phyloP scores from a whole-genome alignment of 345 rosid species.

The Cardamine resedifolia region DNA sequence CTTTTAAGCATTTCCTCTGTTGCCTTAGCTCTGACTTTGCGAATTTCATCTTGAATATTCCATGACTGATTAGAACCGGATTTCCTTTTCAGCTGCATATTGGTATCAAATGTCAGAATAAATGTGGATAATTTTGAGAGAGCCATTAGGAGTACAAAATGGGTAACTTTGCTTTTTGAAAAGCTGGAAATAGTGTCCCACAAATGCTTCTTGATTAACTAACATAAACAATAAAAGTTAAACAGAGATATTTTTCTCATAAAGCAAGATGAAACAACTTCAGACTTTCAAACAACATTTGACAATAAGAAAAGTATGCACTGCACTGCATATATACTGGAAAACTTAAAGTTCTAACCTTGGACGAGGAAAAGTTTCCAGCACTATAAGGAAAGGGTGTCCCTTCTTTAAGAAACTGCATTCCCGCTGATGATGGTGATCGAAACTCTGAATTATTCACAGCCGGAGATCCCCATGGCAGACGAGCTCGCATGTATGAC shows the following conservation, averaged over 20 bases:
- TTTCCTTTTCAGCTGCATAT: constrained; percentile 57
- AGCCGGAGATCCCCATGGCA: constrained; percentile 75
- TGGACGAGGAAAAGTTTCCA: constrained; percentile 47
- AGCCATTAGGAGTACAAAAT: constrained; percentile 8
- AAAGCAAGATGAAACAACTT: not conserved
- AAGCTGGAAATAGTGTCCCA: constrained; percentile 7
- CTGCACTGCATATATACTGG: not conserved
- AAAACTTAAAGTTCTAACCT: constrained; percentile 43
- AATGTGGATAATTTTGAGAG: not conserved
- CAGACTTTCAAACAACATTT: constrained; percentile 17
- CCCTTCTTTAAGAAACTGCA: constrained; percentile 53
- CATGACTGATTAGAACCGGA: constrained; percentile 57
- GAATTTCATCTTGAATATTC: constrained; percentile 85
- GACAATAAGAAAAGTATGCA: constrained; percentile 9
- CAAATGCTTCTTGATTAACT: constrained; percentile 10
- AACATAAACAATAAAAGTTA: not conserved
- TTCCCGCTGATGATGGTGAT: constrained; percentile 49
- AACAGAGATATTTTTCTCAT: not conserved
- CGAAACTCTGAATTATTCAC: constrained; percentile 37
- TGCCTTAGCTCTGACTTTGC: constrained; percentile 86
- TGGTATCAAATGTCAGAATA: constrained; percentile 31
- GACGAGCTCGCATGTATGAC: constrained; percentile 71
- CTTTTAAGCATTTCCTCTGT: constrained; percentile 77
- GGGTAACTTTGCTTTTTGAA: constrained; percentile 14
- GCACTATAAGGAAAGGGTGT: constrained; percentile 48